Conservation (phyloP, 2,329 filamentous ascomycete genomes). For the Aureobasidium sp. region DNA sequence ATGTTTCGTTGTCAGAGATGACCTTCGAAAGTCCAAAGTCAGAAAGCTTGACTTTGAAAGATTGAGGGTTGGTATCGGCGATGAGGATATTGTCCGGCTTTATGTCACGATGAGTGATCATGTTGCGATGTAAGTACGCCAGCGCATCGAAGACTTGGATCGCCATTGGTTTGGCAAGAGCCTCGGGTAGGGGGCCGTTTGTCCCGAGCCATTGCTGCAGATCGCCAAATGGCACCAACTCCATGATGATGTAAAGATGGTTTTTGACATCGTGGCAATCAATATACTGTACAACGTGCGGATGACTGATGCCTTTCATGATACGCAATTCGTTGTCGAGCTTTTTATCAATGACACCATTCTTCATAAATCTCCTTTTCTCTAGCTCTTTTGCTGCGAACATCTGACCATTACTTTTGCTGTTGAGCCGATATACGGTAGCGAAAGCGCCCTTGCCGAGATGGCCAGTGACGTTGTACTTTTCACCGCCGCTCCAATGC, state of each 20-base stretch:
- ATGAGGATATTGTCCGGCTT: conserved; percentile 98
- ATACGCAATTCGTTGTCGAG: conserved; percentile 97
- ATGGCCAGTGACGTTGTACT: conserved; percentile 73
- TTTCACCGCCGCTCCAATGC: conserved; percentile 72
- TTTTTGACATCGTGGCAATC: conserved; percentile 78
- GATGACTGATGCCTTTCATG: conserved; percentile 77
- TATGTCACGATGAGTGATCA: conserved; percentile 96
- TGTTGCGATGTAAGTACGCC: conserved; percentile 75
- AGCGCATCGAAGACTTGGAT: conserved; percentile 73
- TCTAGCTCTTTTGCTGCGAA: conserved; percentile 94
- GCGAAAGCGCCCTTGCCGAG: conserved; percentile 95
- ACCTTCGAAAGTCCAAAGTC: conserved; percentile 97
- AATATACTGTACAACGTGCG: conserved; percentile 85
- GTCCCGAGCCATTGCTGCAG: conserved; percentile 65
- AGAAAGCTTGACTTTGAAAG: conserved; percentile 76
- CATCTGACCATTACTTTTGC: conserved; percentile 72
- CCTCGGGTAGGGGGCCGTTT: conserved; percentile 58
- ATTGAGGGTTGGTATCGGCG: conserved; percentile 54
- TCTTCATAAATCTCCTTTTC: conserved; percentile 88
- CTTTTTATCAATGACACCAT: conserved; percentile 80
- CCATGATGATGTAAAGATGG: conserved; percentile 94
- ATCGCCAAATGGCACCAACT: conserved; percentile 77
- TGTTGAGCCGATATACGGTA: conserved; percentile 82
- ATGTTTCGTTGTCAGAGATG: conserved; percentile 75
- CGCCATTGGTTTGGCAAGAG: conserved; percentile 63